Conservation (phyloP, 2,329 filamentous ascomycete genomes). For the Exophiala phaeomuriformis region DNA sequence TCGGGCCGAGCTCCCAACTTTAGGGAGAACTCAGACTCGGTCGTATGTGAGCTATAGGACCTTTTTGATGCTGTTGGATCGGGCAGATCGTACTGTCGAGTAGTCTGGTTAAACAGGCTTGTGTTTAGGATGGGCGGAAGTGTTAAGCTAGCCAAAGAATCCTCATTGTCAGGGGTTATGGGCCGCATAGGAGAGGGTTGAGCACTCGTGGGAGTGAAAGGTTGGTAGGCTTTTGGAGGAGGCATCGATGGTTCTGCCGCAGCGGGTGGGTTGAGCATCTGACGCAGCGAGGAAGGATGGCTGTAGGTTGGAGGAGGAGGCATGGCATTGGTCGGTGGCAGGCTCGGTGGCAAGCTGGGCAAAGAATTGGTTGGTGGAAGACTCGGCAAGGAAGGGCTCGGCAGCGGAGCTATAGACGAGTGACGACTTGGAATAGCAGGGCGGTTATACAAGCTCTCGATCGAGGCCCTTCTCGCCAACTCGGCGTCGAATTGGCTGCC, state of each 20-base stretch:
- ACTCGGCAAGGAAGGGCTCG: conserved; percentile 11
- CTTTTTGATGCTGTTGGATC: conserved; percentile 12
- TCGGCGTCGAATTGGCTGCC: conserved; percentile 14
- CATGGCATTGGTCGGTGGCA: conserved; percentile 12
- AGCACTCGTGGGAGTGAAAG: not conserved
- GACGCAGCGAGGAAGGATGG: not conserved
- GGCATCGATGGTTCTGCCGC: conserved; percentile 2
- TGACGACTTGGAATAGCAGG: conserved; percentile 9
- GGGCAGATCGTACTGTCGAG: conserved; percentile 10
- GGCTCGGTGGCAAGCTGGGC: conserved; percentile 1
- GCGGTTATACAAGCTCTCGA: conserved; percentile 20
- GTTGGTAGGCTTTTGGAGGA: not conserved
- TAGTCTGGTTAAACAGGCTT: not conserved
- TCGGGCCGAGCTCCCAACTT: conserved; percentile 17
- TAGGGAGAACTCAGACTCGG: conserved; percentile 3
- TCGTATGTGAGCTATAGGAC: conserved; percentile 8
- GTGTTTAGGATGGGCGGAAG: not conserved
- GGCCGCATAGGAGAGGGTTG: not conserved
- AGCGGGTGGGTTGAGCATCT: not conserved
- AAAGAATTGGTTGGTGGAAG: conserved; percentile 9
- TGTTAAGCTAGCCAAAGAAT: not conserved
- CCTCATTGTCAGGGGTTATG: conserved; percentile 2
- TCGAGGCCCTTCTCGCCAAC: conserved; percentile 12
- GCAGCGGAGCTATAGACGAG: conserved; percentile 9
- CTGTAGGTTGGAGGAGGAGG: conserved; percentile 14